Base-by-base conservation (phyloP, 2,329 filamentous ascomycete species). In the Teratosphaeriaceae sp. region DNA sequence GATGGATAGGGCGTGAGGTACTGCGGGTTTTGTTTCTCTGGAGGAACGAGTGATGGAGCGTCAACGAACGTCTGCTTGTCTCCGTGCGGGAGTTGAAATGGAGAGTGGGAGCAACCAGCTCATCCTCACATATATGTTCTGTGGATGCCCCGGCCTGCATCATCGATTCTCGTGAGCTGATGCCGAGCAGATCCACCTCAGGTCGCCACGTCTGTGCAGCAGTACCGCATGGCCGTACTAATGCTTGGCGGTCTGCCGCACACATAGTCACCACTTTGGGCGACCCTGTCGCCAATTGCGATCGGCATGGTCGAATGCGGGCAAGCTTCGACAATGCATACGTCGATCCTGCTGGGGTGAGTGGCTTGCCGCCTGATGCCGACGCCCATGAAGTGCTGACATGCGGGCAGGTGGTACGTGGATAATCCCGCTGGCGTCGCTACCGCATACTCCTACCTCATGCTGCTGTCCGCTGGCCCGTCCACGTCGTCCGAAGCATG, bases 51-150 rank as follows among this genome's bases (percentile, higher is more conserved):
- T 22, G 35, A 38, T 3, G 19, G 35, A 3, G 20, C 22, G 4
- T 23, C 19, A 38, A 23, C 35, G 35, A 38, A 7, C 22, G 35
- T 26, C 35, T 38, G 35, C 35, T 38, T 18, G 5, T 22, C 35
- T 23, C 35, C 19, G 21, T 38, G 35, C 31, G 11, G 18, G 35
- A 38, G 35, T 8, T 38, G 12, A 38, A 24, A 20, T 22, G 20
- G 24, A 13, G 22, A 13, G n/a, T 34, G 30, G 15, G 7, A 18
- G 31, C n/a, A 35, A 13, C 19, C 31, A 19, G 31, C 31, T 13
- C 13, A 35, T 18, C 16, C 31, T 21, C 20, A 30, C 27, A 30
- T 30, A 30, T n/a, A n/a, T n/a, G n/a, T n/a, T n/a, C n/a, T n/a
- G n/a, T n/a, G n/a, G n/a, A n/a, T n/a, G n/a, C n/a, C n/a, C n/a